A percentile compares a stretch with the other conserved stretches of the same genome.
Conservation (phyloP, 805 yeast genomes). For the Metschnikowia shivogae region DNA sequence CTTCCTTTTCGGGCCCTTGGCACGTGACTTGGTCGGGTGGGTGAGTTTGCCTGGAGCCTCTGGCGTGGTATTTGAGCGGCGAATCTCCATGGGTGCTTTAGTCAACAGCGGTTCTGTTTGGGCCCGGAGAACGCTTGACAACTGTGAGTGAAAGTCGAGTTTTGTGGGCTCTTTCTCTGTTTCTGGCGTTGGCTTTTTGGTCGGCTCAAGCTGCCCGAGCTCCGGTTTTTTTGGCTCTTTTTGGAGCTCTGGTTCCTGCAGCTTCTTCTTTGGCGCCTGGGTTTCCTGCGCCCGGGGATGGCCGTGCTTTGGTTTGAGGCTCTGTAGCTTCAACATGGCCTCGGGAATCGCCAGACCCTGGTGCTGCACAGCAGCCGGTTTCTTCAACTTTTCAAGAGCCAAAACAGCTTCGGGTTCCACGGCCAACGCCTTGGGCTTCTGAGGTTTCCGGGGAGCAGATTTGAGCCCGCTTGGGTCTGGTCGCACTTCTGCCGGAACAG, state of each 20-base stretch:
- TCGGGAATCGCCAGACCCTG: conserved; percentile 19
- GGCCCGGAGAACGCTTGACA: conserved; percentile 27
- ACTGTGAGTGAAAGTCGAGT: conserved; percentile 10
- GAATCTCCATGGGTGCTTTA: background rate
- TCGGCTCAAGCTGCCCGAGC: background rate
- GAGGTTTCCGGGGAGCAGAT: conserved; percentile 4
- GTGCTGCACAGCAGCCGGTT: conserved; percentile 7
- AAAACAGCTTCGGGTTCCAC: conserved; percentile 8
- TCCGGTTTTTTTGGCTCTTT: conserved; percentile 1
- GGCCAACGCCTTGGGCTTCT: conserved; percentile 6
- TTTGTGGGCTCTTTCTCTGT: background rate
- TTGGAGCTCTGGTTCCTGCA: background rate
- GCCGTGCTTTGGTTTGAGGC: conserved; percentile 6
- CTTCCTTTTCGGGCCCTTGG: conserved; percentile 51
- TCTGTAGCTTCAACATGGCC: conserved; percentile 20
- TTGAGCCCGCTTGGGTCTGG: conserved; percentile 6
- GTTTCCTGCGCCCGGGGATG: background rate
- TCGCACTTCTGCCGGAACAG: background rate
- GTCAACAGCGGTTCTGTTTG: conserved; percentile 24
- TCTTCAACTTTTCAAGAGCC: conserved; percentile 9
- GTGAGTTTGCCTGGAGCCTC: conserved; percentile 23
- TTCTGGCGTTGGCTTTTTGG: background rate
- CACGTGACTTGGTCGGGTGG: conserved; percentile 44
- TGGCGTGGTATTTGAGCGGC: conserved; percentile 9
- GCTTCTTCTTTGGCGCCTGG: background rate